These are phyloP conservation scores for Entomortierella chlamydospora DNA, from an alignment of 192 early-diverging fungal species.

Conservation along the genomic window DNA sequence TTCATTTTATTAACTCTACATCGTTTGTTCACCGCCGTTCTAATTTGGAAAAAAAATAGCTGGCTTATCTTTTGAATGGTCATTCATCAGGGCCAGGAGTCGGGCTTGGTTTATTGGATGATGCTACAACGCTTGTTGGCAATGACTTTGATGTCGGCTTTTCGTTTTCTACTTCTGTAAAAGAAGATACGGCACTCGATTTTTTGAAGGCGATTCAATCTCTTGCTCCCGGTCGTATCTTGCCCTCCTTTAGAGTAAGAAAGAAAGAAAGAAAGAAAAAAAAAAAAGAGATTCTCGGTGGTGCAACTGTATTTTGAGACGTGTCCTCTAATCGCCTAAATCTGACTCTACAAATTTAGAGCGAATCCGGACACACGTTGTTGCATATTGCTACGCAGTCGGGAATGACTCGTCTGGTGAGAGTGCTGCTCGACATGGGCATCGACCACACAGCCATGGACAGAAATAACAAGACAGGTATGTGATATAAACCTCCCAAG, in stretches of 20 bases:
- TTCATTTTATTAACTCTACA: too few species aligned
- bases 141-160: constrained; percentile 41
- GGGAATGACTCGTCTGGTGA: constrained; percentile 27
- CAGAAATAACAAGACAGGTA: constrained; percentile 55
- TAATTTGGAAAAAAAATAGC: too few species aligned
- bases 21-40: too few species aligned
- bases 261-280: too few species aligned
- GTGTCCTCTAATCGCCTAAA: too few species aligned
- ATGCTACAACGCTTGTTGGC: constrained; percentile 26
- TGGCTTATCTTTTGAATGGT: constrained; percentile 31
- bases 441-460: constrained; percentile 50
- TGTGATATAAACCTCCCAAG: not conserved
- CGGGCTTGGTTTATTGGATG: constrained; percentile 33
- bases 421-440: constrained; percentile 39
- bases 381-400: constrained; percentile 35
- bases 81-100: constrained; percentile 18
- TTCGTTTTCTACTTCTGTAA: constrained; percentile 12
- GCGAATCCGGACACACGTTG: constrained; percentile 42
- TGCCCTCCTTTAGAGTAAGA: constrained; percentile 43
- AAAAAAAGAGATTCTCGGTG: too few species aligned
- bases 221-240: constrained; percentile 37
- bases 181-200: constrained; percentile 43
- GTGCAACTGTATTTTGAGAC: too few species aligned
- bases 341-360: constrained; percentile 10
- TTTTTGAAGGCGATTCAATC: constrained; percentile 38